A percentile compares a stretch with the other conserved stretches of the same genome.
Evolutionary conservation across 805 yeast genomes (phyloP).

Genomic region (Cyberlindnera suaveolens): DNA sequence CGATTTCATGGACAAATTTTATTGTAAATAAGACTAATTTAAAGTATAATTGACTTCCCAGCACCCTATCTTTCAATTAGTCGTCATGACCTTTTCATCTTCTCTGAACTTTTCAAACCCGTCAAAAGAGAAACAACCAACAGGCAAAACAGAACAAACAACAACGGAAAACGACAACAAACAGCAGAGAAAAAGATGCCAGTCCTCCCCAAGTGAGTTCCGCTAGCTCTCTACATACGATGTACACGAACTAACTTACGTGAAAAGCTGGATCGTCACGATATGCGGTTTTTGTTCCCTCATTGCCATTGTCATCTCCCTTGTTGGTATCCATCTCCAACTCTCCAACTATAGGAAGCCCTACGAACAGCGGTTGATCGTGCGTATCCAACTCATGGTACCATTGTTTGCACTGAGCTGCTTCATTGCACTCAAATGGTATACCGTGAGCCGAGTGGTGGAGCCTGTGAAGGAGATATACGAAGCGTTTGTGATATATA

Average conservation of each 20-base stretch:
- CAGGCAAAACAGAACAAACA: no score
- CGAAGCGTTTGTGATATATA: slow-evolving; percentile 93
- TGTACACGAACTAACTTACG: not conserved
- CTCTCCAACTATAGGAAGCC: slow-evolving; percentile 80
- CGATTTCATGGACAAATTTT: no score
- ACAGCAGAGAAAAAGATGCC: no score
- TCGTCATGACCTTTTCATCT: no score
- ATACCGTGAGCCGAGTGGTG: slow-evolving; percentile 38
- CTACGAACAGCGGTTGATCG: slow-evolving; percentile 74
- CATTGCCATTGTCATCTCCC: slow-evolving; percentile 7
- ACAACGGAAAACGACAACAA: no score
- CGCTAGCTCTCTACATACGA: no score
- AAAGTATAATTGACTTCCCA: no score
- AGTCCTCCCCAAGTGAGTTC: no score
- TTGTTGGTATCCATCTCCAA: slow-evolving; percentile 30
- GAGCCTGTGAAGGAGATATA: slow-evolving; percentile 85
- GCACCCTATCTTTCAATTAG: no score
- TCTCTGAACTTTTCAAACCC: no score
- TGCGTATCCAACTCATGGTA: slow-evolving; percentile 74
- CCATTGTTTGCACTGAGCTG: slow-evolving; percentile 78
- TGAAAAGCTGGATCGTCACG: slow-evolving; percentile 6
- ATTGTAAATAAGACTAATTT: no score
- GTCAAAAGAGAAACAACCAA: no score
- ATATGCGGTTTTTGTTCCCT: slow-evolving; percentile 10
- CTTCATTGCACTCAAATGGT: slow-evolving; percentile 46